Evolutionary conservation across 1,139 yeast species (phyloP).

Genomic region (Kazachstania sp.): DNA sequence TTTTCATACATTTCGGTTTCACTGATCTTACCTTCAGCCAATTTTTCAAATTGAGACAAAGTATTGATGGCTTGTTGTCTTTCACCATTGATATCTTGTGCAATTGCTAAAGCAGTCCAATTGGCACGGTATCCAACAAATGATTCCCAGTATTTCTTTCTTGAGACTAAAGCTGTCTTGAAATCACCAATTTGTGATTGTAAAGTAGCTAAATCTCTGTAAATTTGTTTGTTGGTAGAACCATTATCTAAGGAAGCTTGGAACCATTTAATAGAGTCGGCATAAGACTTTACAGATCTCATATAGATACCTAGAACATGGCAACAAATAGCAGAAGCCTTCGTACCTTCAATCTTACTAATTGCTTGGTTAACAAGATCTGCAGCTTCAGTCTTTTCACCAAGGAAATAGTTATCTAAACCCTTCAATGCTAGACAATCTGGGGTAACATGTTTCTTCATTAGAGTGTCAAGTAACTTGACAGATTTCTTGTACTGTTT

Average conservation of each 20-base stretch:
- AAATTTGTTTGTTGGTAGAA: constrained; percentile 67
- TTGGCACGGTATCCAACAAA: constrained; percentile 83
- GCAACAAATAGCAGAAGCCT: constrained; percentile 56
- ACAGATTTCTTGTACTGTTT: constrained; percentile 84
- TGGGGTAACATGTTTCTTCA: constrained; percentile 68
- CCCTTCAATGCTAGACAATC: constrained; percentile 86
- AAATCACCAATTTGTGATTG: constrained; percentile 76
- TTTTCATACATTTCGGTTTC: constrained; percentile 67
- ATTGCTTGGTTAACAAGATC: constrained; percentile 53
- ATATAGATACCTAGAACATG: constrained; percentile 84
- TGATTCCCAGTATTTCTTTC: constrained; percentile 62
- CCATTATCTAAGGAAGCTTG: constrained; percentile 72
- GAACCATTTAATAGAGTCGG: constrained; percentile 74
- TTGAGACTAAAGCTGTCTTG: constrained; percentile 50
- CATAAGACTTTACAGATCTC: constrained; percentile 59
- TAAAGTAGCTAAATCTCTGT: constrained; percentile 72
- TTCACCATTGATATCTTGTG: constrained; percentile 70
- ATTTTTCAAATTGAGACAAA: constrained; percentile 61
- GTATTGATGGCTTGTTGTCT: constrained; percentile 61
- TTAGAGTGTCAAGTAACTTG: constrained; percentile 62
- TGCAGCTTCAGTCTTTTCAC: constrained; percentile 58
- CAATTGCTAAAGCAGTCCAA: constrained; percentile 87
- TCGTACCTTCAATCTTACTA: constrained; percentile 39
- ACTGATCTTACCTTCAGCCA: constrained; percentile 58
- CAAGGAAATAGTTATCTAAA: constrained; percentile 46